These are phyloP conservation scores for Verruconis gallopava DNA, from an alignment of 2,329 filamentous ascomycete genomes.

Conservation along the genomic window DNA sequence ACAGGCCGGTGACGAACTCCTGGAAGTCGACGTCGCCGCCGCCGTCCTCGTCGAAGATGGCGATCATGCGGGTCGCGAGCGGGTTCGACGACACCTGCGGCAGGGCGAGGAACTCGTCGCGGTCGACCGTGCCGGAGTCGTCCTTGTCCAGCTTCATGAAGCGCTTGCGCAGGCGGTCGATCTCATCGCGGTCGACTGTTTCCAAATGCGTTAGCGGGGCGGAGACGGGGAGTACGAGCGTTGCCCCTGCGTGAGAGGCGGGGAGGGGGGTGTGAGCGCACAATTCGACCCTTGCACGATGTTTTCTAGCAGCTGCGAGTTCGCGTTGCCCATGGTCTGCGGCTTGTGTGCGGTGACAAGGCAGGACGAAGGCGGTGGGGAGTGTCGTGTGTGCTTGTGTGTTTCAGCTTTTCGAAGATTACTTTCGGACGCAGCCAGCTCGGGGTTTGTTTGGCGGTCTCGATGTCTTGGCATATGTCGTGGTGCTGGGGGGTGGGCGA, in stretches of 20 bases:
- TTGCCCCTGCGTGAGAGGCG: background rate
- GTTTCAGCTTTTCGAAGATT: slow-evolving; percentile 10
- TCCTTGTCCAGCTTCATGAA: slow-evolving; percentile 99
- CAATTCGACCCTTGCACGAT: slow-evolving; percentile 97
- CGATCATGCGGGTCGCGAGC: slow-evolving; percentile 95
- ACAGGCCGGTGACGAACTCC: slow-evolving; percentile 91
- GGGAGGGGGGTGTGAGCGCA: slow-evolving; percentile 32
- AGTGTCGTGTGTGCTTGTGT: slow-evolving; percentile 13
- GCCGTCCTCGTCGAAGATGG: slow-evolving; percentile 97
- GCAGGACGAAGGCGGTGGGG: slow-evolving; percentile 6
- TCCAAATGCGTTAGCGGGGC: slow-evolving; percentile 5
- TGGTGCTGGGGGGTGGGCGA: too few species aligned
- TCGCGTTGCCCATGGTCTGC: slow-evolving; percentile 41
- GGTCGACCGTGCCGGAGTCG: slow-evolving; percentile 95
- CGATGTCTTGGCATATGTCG: background rate
- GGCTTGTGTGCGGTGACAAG: slow-evolving; percentile 23
- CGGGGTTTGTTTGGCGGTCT: background rate
- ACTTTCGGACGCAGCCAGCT: too few species aligned
- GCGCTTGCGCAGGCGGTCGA: slow-evolving; percentile 86
- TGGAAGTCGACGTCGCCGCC: slow-evolving; percentile 97
- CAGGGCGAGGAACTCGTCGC: slow-evolving; percentile 92
- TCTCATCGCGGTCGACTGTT: slow-evolving; percentile 89
- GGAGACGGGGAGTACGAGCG: background rate
- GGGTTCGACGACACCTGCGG: slow-evolving; percentile 97
- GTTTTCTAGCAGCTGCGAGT: slow-evolving; percentile 69